Evolutionary conservation across 495 filamentous ascomycete genomes (phyloP), one percentile per base, ranked within the genome.

Genomic region (Aspergillus nidulans): DNA sequence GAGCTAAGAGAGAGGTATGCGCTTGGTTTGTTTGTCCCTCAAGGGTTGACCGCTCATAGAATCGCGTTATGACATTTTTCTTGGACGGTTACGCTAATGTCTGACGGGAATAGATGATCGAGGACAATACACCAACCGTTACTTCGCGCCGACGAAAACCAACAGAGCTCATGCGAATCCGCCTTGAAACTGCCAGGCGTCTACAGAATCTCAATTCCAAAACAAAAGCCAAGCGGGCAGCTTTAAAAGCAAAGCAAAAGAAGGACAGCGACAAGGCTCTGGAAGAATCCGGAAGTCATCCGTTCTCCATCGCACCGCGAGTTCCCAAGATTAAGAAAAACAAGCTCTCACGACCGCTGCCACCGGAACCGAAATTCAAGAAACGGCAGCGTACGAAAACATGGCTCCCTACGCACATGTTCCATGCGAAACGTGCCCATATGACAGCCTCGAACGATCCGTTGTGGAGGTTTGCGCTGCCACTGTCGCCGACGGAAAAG

Each of bases 321-420:
- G 70, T 82, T 30, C 86, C 86, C 10, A 89, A 87, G 63, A 81
- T 89, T 54, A 86, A 86, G 55, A 85, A 84, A 52, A 81, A 90
- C 61, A 77, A 72, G 38, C 74, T 95, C 7, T 85, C 87, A 26
- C 74, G 79, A 4, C 87, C 90, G 1, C 79, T 81, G 0, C 80
- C 80, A 42, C 75, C 85, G 2, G 78, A 82, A 19, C 78, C 85
- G 12, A 91, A 86, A 57, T 97, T 86, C 61, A 82, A 85, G 56
- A 96, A 91, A 73, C 84, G 94, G 1, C 94, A 98, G 67, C 68
- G 83, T 28, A 79, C 87, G 67, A 98, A 98, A 76, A 87, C 85
- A 0, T 97, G 94, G 94, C 78, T 98, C 3, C 95, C 94, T 2
- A 96, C 94, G 16, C 94, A 98, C 63, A 68, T 96, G 49, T 98